Base-by-base conservation (phyloP, 352 stramenopile genomes). In the Phytophthora litchii region DNA sequence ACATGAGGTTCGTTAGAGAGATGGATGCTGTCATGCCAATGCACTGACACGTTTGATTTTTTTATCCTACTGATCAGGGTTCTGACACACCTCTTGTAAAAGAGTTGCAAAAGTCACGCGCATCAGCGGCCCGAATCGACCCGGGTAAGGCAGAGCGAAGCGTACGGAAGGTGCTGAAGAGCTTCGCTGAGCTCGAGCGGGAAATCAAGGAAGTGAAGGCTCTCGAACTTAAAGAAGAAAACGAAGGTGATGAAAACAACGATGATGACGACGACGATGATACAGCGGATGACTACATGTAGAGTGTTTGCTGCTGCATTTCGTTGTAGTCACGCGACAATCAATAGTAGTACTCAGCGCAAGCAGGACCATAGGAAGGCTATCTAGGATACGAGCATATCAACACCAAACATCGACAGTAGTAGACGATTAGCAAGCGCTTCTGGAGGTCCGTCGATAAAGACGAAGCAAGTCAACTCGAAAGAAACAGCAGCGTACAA, bases 151-250 rank as follows among this genome's bases (percentile, higher is more conserved):
- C 86, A 3, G 86, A 95, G 12, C 60, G 69, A 54, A 77, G 80
- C 55, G 75, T 88, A 36, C 62, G 58, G 14, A 93, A 90, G 42
- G 61, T 86, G 36, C 48, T 95, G 25, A 95, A 92, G 61, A 72
- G 70, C 38, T 93, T 83, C 58, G 72, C 83, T 36, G 82, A 92
- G 60, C 58, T 95, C 21, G 70, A 75, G n/a, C 60, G 70, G 23
- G 82, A 91, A 60, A 83, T 92, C 41, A 67, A 81, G 34, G 78
- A 88, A 37, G 84, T 86, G 36, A 63, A 87, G 49, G 79, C 84
- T 54, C 73, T 82, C n/a, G 57, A 68, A 0, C 42, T 75, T 10
- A 83, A 91, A 50, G 77, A 80, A 21, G 76, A 82, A 9, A 78
- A 76, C 23, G 78, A 84, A 42, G 75, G 73, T 13, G 74, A 81